These are phyloP conservation scores for Apium graveolens DNA, from an alignment of 129 eudicot genomes.

Conservation along the genomic window DNA sequence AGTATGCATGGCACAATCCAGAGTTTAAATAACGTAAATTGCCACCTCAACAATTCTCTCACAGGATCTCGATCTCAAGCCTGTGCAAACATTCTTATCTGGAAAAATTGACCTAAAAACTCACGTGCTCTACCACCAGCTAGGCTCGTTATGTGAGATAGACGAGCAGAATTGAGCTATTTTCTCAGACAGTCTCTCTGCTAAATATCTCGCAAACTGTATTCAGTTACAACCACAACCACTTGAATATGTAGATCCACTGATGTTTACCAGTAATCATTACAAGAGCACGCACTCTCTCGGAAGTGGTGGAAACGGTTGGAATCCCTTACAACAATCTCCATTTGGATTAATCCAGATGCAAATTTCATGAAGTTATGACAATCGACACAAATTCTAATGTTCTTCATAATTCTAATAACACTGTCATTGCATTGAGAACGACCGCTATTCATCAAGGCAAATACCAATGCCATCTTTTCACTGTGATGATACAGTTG, in stretches of 20 bases:
- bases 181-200: neutral
- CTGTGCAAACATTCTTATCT: neutral
- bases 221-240: no score
- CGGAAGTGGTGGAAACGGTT: conserved; percentile 67
- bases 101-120: neutral
- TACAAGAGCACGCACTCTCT: conserved; percentile 51
- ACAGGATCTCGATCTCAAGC: no score
- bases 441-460: conserved; percentile 29
- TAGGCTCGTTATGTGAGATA: neutral
- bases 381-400: conserved; percentile 70
- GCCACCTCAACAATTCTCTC: no score
- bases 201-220: no score
- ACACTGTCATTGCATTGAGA: conserved; percentile 14
- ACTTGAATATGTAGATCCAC: no score
- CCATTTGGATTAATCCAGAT: conserved; percentile 41
- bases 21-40: no score
- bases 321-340: conserved; percentile 64
- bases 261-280: conserved; percentile 57
- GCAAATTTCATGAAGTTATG: conserved; percentile 68
- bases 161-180: neutral
- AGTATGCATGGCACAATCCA: no score
- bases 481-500: conserved; percentile 67
- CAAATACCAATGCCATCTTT: conserved; percentile 64
- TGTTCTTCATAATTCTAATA: conserved; percentile 62
- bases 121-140: neutral